Evolutionary conservation across 75 land plant genomes (phyloP).

Genomic region (Selaginella moellendorffii): DNA sequence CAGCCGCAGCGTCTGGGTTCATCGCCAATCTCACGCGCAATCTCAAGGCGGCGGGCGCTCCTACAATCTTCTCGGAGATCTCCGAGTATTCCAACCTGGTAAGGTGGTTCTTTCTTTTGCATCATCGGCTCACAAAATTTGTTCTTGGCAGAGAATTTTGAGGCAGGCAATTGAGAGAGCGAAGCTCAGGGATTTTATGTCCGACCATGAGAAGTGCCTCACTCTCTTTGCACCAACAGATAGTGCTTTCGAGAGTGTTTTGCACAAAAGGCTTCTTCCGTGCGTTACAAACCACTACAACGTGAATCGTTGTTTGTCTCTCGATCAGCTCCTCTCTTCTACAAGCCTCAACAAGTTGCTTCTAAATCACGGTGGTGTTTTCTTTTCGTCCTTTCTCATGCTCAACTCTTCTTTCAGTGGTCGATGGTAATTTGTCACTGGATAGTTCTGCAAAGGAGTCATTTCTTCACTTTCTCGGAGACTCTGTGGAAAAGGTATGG

Average conservation of each 20-base stretch:
- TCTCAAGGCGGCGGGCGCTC: neutral
- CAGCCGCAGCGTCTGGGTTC: neutral
- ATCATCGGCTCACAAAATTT: neutral
- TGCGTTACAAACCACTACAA: slow-evolving; percentile 11
- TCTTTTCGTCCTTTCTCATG: neutral
- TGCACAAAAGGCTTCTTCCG: neutral
- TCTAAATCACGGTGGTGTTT: slow-evolving; percentile 13
- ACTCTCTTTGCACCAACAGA: slow-evolving; percentile 15
- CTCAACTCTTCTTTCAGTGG: neutral
- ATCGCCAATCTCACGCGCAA: neutral
- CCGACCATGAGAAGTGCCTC: neutral
- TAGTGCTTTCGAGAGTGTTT: slow-evolving; percentile 9
- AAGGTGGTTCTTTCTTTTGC: neutral
- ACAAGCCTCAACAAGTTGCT: slow-evolving; percentile 11
- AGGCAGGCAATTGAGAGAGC: neutral
- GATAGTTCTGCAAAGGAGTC: neutral
- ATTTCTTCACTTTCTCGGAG: slow-evolving; percentile 3
- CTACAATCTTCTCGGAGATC: neutral
- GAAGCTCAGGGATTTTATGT: neutral
- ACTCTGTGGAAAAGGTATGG: slow-evolving; percentile 9
- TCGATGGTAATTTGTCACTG: neutral
- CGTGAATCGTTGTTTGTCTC: slow-evolving; percentile 5
- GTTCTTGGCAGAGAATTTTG: neutral
- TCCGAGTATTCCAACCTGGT: neutral
- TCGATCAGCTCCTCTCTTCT: slow-evolving; percentile 11